Evolutionary conservation across 1,284 basidiomycete genomes (phyloP), one percentile per base, ranked within the genome.

Genomic region (Hypsizygus ulmarius): DNA sequence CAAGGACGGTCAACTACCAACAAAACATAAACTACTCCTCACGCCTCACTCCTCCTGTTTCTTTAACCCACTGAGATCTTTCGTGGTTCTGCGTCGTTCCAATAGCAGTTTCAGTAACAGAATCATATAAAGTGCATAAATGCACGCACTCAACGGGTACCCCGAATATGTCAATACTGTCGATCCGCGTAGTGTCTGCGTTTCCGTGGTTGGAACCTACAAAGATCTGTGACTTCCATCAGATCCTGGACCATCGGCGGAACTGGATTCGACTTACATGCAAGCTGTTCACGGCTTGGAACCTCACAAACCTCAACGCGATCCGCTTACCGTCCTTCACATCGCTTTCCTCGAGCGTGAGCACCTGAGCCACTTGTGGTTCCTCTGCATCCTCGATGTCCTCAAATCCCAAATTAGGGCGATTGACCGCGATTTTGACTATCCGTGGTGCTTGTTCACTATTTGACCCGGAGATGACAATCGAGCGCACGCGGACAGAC

Each of bases 121-220:
- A 28, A 19, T 46, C 10, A 1, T 25, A 44, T 29, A 39, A 7
- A 30, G 9, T 16, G 2, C 27, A 43, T 28, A 37, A 6, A 30
- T 10, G 19, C 3, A 74, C 83, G 42, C 59, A 84, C 79, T 81
- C 79, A n/a, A 79, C 72, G 5, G 81, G 72, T 14, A 77, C 59
- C 5, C 90, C 90, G 43, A 84, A 77, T 10, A 92, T 62, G 62
- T 93, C 90, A 44, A 93, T 71, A 18, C 73, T 79, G 64, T 92
- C 87, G 54, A 93, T 87, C 35, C 86, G 74, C 12, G 90, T 92
- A 56, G 81, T 79, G 39, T 91, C 87, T 42, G 81, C 81, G 34
- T 67, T 82, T 9, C 80, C 86, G 54, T 90, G 85, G 60, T 93
- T 93, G 18, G 81, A 81, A 49, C 77, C 78, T 18, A 93, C 79